A percentile compares a stretch with the other conserved stretches of the same genome.
These are phyloP conservation scores for Hamigera avellanea DNA, from an alignment of 495 filamentous ascomycete genomes.

Conservation along the genomic window DNA sequence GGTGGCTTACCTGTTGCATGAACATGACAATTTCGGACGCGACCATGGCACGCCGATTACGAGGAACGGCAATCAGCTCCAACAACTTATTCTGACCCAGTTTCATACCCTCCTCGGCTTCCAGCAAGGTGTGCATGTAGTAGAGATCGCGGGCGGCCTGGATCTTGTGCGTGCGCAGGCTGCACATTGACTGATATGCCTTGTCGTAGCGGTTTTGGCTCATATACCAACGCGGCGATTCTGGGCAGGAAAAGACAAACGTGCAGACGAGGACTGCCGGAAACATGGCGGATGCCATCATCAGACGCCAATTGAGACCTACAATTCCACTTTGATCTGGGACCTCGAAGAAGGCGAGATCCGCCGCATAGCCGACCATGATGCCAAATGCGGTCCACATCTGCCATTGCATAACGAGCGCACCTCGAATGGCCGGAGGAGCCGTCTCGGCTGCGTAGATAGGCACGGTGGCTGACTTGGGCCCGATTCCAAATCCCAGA, in stretches of 20 bases:
- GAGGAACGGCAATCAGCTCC: constrained; percentile 61
- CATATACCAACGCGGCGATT: constrained; percentile 73
- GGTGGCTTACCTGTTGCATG: constrained; percentile 58
- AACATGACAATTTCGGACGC: constrained; percentile 76
- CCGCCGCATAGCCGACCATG: constrained; percentile 62
- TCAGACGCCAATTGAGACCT: constrained; percentile 70
- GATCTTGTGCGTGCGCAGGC: constrained; percentile 55
- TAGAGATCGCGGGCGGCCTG: constrained; percentile 76
- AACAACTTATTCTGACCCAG: constrained; percentile 49
- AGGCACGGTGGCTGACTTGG: constrained; percentile 70
- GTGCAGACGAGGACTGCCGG: constrained; percentile 59
- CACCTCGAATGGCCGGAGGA: constrained; percentile 62
- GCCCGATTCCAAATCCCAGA: constrained; percentile 68
- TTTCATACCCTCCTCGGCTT: constrained; percentile 51
- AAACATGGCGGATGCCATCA: constrained; percentile 71
- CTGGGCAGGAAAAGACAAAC: constrained; percentile 63
- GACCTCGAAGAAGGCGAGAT: constrained; percentile 61
- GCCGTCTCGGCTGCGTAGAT: constrained; percentile 70
- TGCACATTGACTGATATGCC: constrained; percentile 55
- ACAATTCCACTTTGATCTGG: constrained; percentile 39
- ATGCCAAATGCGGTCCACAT: constrained; percentile 83
- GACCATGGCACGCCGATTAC: constrained; percentile 68
- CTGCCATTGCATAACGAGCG: constrained; percentile 74
- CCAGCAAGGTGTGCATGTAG: constrained; percentile 64
- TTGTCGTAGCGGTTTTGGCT: constrained; percentile 51